Percentiles rank a stretch among this genome's conserved stretches.
Evolutionary conservation across 2,329 filamentous ascomycete species (phyloP).

Genomic region (Sporothrix luriei): DNA sequence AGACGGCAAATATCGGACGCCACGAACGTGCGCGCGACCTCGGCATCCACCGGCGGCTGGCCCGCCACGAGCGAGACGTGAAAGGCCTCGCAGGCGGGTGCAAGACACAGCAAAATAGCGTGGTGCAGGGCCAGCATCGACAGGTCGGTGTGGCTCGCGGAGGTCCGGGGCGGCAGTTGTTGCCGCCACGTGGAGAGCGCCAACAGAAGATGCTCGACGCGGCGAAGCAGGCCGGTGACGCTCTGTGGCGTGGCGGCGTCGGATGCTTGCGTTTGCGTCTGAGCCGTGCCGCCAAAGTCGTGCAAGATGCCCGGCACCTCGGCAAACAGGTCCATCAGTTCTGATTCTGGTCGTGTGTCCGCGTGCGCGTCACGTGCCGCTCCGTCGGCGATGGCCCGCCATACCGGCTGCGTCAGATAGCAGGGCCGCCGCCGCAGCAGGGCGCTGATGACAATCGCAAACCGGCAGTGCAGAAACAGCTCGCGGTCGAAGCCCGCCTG

Average conservation of each 20-base stretch:
- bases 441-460: conserved; percentile 12
- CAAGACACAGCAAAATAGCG: not conserved
- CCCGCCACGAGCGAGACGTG: not conserved
- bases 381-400: not conserved
- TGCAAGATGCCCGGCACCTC: not conserved
- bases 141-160: not conserved
- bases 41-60: not conserved
- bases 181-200: not conserved
- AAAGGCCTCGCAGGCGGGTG: not conserved
- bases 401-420: not conserved
- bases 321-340: not conserved
- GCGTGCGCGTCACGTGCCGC: too few species aligned
- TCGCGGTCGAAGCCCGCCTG: not conserved
- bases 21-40: not conserved
- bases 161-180: not conserved
- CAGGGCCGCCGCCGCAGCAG: conserved; percentile 15
- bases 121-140: conserved; percentile 9
- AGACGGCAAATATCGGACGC: conserved; percentile 4
- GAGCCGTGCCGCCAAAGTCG: not conserved
- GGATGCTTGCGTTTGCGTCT: not conserved
- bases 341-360: not conserved
- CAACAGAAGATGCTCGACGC: not conserved
- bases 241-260: not conserved
- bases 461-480: conserved; percentile 15
- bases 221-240: not conserved